These are phyloP conservation scores for Dendrobium officinale DNA, from an alignment of 106 monocot species.

Conservation along the genomic window DNA sequence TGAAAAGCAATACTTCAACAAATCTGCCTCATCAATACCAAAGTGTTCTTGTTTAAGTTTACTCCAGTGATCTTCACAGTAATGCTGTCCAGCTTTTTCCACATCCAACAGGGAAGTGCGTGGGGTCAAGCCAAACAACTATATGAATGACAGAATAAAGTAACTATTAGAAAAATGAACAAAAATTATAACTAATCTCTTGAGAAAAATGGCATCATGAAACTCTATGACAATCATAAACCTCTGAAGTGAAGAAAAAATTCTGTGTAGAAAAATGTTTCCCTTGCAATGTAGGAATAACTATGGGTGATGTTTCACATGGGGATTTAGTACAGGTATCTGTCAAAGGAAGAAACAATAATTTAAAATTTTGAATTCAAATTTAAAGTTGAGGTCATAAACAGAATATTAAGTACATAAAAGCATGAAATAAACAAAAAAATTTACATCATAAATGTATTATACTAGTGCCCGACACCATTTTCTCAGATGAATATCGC, in stretches of 20 bases:
- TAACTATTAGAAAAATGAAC: neutral
- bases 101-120: slow-evolving; percentile 9
- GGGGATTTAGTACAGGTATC: slow-evolving; percentile 3
- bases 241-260: slow-evolving; percentile 20
- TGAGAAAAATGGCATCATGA: neutral
- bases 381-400: too few relatives aligned
- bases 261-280: neutral
- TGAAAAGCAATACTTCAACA: slow-evolving; percentile 20
- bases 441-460: too few relatives aligned
- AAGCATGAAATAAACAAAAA: too few relatives aligned
- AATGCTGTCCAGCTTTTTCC: slow-evolving; percentile 9
- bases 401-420: too few relatives aligned
- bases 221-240: slow-evolving; percentile 4
- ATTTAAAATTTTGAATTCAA: neutral
- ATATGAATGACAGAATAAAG: neutral
- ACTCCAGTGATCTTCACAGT: slow-evolving; percentile 19
- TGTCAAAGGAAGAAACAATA: neutral
- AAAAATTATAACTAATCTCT: neutral
- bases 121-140: slow-evolving; percentile 14
- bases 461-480: too few relatives aligned
- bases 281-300: slow-evolving; percentile 2
- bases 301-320: neutral
- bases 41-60: slow-evolving; percentile 14
- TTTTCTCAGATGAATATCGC: too few relatives aligned
- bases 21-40: slow-evolving; percentile 13